phyloP scores from a whole-genome alignment of 768 basidiomycete genomes.

The Tremella yokohamensis region DNA sequence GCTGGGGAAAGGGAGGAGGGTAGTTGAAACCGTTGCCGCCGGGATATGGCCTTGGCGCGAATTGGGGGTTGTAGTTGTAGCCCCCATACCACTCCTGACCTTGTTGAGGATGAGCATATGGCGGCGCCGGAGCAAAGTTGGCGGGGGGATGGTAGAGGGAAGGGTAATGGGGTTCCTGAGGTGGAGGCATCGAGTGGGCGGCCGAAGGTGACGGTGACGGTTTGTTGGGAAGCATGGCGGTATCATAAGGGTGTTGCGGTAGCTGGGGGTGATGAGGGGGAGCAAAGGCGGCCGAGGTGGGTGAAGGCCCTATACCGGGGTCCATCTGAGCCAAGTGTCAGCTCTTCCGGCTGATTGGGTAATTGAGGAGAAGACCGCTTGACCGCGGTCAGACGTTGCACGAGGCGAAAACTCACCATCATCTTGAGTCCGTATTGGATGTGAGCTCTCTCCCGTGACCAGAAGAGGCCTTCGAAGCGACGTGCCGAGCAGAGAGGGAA shows the following conservation, averaged over 20 bases:
- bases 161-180: slow-evolving; percentile 16
- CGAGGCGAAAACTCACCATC: too few species aligned
- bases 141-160: slow-evolving; percentile 9
- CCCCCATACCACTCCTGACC: background rate
- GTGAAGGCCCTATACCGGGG: slow-evolving; percentile 4
- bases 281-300: slow-evolving; percentile 19
- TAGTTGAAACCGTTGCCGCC: background rate
- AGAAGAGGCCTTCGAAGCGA: too few species aligned
- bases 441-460: too few species aligned
- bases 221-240: slow-evolving; percentile 6
- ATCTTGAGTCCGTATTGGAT: too few species aligned
- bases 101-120: background rate
- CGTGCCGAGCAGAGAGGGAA: too few species aligned
- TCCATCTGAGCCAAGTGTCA: slow-evolving; percentile 5
- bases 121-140: background rate
- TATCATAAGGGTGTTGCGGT: slow-evolving; percentile 15
- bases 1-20: slow-evolving; percentile 7
- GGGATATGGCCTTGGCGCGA: background rate
- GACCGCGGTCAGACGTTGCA: too few species aligned
- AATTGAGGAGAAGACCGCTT: too few species aligned
- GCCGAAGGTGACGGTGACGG: slow-evolving; percentile 7
- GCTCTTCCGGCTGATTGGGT: background rate
- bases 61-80: background rate
- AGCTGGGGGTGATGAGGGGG: slow-evolving; percentile 20
- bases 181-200: slow-evolving; percentile 5